Evolutionary conservation across 2,329 filamentous ascomycete genomes (phyloP).

Genomic region (Colletotrichum lindemuthianum): DNA sequence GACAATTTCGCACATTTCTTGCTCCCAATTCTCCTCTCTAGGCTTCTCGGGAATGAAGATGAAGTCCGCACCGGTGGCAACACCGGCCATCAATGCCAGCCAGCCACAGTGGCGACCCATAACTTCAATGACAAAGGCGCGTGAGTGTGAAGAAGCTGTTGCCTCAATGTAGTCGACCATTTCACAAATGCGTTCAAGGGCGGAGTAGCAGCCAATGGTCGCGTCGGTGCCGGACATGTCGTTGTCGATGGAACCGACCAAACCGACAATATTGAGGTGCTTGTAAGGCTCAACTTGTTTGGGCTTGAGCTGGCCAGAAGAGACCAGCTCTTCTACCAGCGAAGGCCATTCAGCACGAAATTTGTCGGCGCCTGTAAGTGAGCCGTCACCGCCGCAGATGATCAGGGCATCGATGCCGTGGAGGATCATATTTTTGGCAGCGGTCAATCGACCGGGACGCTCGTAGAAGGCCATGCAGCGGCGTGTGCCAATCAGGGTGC

Average conservation of each 20-base stretch:
- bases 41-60: conserved; percentile 97
- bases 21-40: conserved; percentile 85
- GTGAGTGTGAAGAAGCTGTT: conserved; percentile 91
- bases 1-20: conserved; percentile 85
- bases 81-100: conserved; percentile 95
- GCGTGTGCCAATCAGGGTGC: conserved; percentile 95
- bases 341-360: conserved; percentile 94
- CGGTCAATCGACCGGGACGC: conserved; percentile 81
- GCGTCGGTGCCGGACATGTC: conserved; percentile 97
- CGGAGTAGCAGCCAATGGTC: conserved; percentile 96
- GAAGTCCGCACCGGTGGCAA: conserved; percentile 95
- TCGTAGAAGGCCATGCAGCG: conserved; percentile 93
- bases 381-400: conserved; percentile 97
- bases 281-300: conserved; percentile 80
- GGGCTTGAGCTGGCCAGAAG: conserved; percentile 73
- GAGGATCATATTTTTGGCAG: conserved; percentile 93
- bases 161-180: conserved; percentile 97
- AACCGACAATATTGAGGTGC: conserved; percentile 93
- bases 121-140: conserved; percentile 97
- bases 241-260: conserved; percentile 98
- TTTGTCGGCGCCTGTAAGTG: conserved; percentile 92
- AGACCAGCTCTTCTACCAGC: conserved; percentile 84
- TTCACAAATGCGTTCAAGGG: conserved; percentile 91
- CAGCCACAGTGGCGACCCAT: conserved; percentile 99
- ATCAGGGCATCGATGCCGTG: conserved; percentile 95